Evolutionary conservation across 495 filamentous ascomycete species (phyloP).

Genomic region (Neurospora sp.): DNA sequence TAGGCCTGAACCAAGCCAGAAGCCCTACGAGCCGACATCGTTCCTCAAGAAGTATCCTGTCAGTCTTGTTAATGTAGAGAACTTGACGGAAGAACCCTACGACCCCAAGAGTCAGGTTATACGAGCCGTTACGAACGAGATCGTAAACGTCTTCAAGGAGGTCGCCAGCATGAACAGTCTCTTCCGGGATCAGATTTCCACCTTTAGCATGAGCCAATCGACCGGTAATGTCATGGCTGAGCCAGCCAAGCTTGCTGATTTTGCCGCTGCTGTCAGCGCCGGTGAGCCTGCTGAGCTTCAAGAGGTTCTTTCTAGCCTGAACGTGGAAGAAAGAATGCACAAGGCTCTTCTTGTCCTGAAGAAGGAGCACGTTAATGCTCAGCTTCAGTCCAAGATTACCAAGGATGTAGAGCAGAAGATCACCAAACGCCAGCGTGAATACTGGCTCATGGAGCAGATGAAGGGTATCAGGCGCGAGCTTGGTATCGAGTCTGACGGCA

Average conservation of each 20-base stretch:
- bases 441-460: constrained; percentile 99
- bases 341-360: constrained; percentile 89
- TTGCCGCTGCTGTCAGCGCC: constrained; percentile 87
- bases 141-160: constrained; percentile 96
- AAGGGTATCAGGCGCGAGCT: constrained; percentile 96
- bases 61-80: constrained; percentile 89
- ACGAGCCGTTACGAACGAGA: constrained; percentile 87
- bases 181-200: constrained; percentile 96
- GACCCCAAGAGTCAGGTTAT: constrained; percentile 83
- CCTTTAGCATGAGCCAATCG: constrained; percentile 91
- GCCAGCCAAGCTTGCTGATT: constrained; percentile 89
- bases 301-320: constrained; percentile 79
- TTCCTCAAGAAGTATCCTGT: constrained; percentile 87
- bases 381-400: constrained; percentile 92
- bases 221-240: constrained; percentile 91
- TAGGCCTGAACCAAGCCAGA: constrained; percentile 35
- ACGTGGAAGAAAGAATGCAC: constrained; percentile 79
- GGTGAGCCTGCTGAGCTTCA: constrained; percentile 89
- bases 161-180: constrained; percentile 85
- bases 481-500: constrained; percentile 93
- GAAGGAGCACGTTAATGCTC: constrained; percentile 95
- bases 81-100: constrained; percentile 74
- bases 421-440: constrained; percentile 93
- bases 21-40: constrained; percentile 76
- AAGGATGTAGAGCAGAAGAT: constrained; percentile 98